Base-by-base conservation (phyloP, 2,329 filamentous ascomycete genomes). In the Trichoderma citrinoviride region DNA sequence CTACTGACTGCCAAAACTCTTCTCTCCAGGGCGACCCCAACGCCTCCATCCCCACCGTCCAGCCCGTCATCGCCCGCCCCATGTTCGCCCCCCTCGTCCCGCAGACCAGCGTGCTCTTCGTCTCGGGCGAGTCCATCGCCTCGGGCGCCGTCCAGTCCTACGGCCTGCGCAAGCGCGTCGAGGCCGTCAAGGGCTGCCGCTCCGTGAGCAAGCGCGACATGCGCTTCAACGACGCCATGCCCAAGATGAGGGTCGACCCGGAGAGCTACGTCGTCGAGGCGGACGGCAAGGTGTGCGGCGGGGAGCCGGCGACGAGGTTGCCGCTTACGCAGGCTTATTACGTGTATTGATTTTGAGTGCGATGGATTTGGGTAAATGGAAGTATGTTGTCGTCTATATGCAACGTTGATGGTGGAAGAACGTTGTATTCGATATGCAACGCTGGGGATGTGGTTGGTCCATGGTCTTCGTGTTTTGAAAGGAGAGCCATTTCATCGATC, bases 211-310 rank as follows among this genome's bases (percentile, higher is more conserved):
- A 97, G 83, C 82, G 78, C 71, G 91, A 97, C 77, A 97, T 97
- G 93, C 93, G 92, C 73, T 93, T 87, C 77, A 97, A 97, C 76
- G 87, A 92, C 73, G 78, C 78, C 62, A 92, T 87, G 86, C 94
- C 94, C 15, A 87, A 83, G 79, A 97, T 98, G 91, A 87, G 82
- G 71, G 93, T 98, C 66, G 93, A 98, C 76, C 91, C 94, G 5
- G 94, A 98, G 83, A 88, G 85, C 72, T 98, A 97, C 79, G 85
- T 82, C 17, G 93, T 97, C 27, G 88, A 94, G 79, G 93, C 93
- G 1, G 92, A 97, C 77, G 93, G 91, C 0, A 77, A 85, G 76
- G 80, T 88, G 41, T 93, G 90, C 73, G 83, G 80, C 47, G 92
- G 92, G 0, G 91, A 90, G 76, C 91, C 93, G 4, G 86, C 90